These are phyloP conservation scores for Auriscalpium vulgare DNA, from an alignment of 768 basidiomycete species.

Conservation along the genomic window DNA sequence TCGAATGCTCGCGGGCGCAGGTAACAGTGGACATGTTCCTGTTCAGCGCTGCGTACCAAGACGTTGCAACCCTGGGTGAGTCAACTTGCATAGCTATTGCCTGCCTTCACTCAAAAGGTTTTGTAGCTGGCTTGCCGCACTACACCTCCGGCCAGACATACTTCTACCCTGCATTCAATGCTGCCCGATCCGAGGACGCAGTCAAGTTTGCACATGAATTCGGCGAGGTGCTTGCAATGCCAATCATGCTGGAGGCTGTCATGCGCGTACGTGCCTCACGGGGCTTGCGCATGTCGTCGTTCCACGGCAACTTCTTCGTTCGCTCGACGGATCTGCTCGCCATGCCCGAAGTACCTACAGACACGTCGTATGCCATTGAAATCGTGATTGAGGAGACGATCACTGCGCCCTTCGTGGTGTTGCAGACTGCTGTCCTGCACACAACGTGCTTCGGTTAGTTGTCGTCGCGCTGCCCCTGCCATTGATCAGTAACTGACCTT, in stretches of 20 bases:
- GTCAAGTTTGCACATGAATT: slow-evolving; percentile 98
- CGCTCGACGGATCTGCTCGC: slow-evolving; percentile 50
- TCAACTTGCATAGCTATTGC: neutral
- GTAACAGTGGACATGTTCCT: slow-evolving; percentile 99
- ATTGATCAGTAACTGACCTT: neutral
- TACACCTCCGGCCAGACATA: slow-evolving; percentile 98
- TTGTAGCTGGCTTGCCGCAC: slow-evolving; percentile 79
- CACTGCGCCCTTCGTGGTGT: slow-evolving; percentile 37
- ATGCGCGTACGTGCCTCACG: slow-evolving; percentile 94
- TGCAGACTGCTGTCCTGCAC: slow-evolving; percentile 49
- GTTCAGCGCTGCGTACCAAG: slow-evolving; percentile 88
- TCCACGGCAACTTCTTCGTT: slow-evolving; percentile 57
- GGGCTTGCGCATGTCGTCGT: slow-evolving; percentile 46
- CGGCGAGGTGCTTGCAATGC: slow-evolving; percentile 85
- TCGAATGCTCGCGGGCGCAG: slow-evolving; percentile 94
- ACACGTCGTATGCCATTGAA: slow-evolving; percentile 52
- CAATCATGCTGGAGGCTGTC: slow-evolving; percentile 93
- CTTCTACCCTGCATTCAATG: slow-evolving; percentile 98
- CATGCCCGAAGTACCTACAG: slow-evolving; percentile 44
- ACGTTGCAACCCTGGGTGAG: slow-evolving; percentile 87
- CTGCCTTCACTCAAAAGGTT: neutral
- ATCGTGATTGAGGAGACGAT: slow-evolving; percentile 48
- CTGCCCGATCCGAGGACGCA: slow-evolving; percentile 88
- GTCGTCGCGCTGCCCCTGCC: neutral
- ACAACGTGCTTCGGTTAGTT: slow-evolving; percentile 39